Conservation (phyloP, 192 early-diverging fungal genomes). For the Backusella sp. region DNA sequence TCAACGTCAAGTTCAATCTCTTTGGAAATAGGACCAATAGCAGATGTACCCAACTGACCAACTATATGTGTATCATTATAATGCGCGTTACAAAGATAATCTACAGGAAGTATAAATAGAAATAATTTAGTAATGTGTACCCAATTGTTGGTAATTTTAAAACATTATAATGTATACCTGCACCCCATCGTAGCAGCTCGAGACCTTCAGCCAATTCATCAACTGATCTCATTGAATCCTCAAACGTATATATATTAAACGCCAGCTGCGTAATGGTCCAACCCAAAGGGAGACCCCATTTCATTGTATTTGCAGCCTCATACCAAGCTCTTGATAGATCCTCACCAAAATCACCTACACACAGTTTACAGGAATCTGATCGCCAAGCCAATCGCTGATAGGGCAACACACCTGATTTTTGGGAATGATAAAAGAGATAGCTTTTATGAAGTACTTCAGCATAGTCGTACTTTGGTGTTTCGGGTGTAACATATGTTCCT, state of each 20-base stretch:
- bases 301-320: slow-evolving; percentile 61
- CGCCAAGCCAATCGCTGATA: slow-evolving; percentile 56
- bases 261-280: slow-evolving; percentile 46
- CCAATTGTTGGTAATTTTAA: too few relatives aligned
- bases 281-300: slow-evolving; percentile 54
- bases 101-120: slow-evolving; percentile 17
- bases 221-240: slow-evolving; percentile 39
- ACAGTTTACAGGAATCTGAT: slow-evolving; percentile 48
- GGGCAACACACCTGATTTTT: slow-evolving; percentile 47
- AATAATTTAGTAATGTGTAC: too few relatives aligned
- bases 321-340: slow-evolving; percentile 54
- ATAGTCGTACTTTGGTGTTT: slow-evolving; percentile 47
- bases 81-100: slow-evolving; percentile 59
- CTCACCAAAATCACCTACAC: slow-evolving; percentile 49
- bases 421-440: slow-evolving; percentile 51
- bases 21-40: slow-evolving; percentile 33
- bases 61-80: slow-evolving; percentile 48
- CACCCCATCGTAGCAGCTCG: slow-evolving; percentile 38
- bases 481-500: slow-evolving; percentile 41
- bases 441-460: slow-evolving; percentile 50
- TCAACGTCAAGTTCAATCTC: slow-evolving; percentile 43
- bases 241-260: slow-evolving; percentile 47
- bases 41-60: slow-evolving; percentile 41
- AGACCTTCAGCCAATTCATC: slow-evolving; percentile 41
- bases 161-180: slow-evolving; percentile 16